Percentiles rank a stretch among this genome's conserved stretches.
Evolutionary conservation across 2,329 filamentous ascomycete genomes (phyloP).

Genomic region (Neofusicoccum laricinum): DNA sequence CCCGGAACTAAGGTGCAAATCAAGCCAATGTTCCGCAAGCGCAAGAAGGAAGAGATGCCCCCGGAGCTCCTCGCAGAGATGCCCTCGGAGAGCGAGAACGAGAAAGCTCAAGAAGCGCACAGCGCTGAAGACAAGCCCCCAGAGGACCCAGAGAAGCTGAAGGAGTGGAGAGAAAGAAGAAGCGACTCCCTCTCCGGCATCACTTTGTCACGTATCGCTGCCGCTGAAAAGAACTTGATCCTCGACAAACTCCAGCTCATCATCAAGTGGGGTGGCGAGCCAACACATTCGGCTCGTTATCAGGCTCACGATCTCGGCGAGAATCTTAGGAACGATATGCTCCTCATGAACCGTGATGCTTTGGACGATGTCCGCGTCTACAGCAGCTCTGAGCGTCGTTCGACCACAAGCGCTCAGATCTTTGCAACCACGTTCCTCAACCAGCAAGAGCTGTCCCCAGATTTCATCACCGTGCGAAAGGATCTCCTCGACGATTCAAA

Average conservation of each 20-base stretch:
- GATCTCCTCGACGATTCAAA: conserved; percentile 96
- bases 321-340: conserved; percentile 92
- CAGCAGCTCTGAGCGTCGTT: conserved; percentile 90
- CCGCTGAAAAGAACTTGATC: conserved; percentile 86
- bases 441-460: conserved; percentile 77
- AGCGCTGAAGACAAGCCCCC: not conserved
- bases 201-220: conserved; percentile 90
- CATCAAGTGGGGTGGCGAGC: conserved; percentile 98
- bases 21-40: conserved; percentile 97
- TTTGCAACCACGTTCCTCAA: conserved; percentile 88
- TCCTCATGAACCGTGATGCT: conserved; percentile 87
- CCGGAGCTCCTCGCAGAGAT: conserved; percentile 25
- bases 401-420: conserved; percentile 94
- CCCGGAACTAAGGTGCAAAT: conserved; percentile 98
- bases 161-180: conserved; percentile 30
- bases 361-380: conserved; percentile 92
- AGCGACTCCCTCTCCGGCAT: conserved; percentile 86
- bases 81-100: conserved; percentile 21
- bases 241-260: conserved; percentile 96
- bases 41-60: conserved; percentile 62
- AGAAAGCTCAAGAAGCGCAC: conserved; percentile 16
- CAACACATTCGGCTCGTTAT: conserved; percentile 94
- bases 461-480: conserved; percentile 88
- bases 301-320: conserved; percentile 93
- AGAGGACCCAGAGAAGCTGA: conserved; percentile 19